phyloP scores from a whole-genome alignment of 257 asterid genomes.

The Knoxia roxburghii region DNA sequence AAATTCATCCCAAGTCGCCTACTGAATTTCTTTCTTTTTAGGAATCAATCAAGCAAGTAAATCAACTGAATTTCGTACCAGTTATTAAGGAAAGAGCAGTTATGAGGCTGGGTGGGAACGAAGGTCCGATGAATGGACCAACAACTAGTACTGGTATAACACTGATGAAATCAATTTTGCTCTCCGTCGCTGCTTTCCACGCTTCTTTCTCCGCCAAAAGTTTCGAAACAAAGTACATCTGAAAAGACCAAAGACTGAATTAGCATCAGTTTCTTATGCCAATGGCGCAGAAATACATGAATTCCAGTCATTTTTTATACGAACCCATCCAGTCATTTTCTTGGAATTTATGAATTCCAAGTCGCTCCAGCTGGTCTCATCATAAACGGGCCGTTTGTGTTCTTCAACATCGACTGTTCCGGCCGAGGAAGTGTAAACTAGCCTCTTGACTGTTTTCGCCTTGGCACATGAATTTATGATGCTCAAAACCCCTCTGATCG shows the following conservation, averaged over 20 bases:
- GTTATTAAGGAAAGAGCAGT: constrained; percentile 82
- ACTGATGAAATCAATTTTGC: constrained; percentile 59
- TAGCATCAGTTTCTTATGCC: no score
- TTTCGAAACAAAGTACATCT: constrained; percentile 87
- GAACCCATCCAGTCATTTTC: constrained; percentile 95
- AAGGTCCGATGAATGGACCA: constrained; percentile 71
- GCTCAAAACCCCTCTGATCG: constrained; percentile 63
- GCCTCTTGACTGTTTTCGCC: constrained; percentile 69
- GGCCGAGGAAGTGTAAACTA: constrained; percentile 83
- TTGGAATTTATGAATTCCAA: constrained; percentile 67
- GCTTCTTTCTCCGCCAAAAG: constrained; percentile 78
- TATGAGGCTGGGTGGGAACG: constrained; percentile 86
- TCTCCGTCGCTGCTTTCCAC: constrained; percentile 52
- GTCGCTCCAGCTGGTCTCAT: constrained; percentile 73
- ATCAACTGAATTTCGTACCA: constrained; percentile 24
- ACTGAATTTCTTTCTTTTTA: neutral
- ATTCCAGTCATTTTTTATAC: no score
- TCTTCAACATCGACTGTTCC: constrained; percentile 73
- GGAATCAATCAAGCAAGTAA: neutral
- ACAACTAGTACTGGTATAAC: constrained; percentile 80
- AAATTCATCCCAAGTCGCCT: neutral
- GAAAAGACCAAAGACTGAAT: constrained; percentile 7
- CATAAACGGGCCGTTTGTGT: constrained; percentile 47
- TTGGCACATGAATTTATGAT: constrained; percentile 71
- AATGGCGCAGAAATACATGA: no score